These are phyloP conservation scores for Starmerella davenportii DNA, from an alignment of 805 yeast genomes.

Conservation along the genomic window DNA sequence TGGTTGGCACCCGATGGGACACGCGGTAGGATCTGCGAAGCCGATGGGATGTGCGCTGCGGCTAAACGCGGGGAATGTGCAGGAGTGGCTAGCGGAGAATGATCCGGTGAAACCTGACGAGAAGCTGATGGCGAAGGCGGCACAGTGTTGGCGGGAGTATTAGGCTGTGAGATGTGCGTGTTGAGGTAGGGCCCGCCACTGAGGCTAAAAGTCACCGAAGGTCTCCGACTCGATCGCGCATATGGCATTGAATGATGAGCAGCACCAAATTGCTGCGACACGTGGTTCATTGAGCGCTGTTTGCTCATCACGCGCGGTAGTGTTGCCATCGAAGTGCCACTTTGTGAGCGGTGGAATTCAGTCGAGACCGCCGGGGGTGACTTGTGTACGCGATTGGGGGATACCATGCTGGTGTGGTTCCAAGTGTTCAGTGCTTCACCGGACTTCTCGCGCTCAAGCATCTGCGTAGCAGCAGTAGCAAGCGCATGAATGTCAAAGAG, in stretches of 20 bases:
- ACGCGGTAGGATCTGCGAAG: background rate
- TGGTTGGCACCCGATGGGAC: background rate
- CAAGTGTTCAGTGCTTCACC: background rate
- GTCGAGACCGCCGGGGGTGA: background rate
- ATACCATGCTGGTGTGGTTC: background rate
- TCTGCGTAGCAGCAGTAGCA: conserved; percentile 30
- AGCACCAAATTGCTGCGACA: conserved; percentile 12
- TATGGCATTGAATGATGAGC: conserved; percentile 17
- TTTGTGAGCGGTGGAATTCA: background rate
- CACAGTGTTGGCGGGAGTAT: conserved; percentile 28
- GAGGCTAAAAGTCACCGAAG: conserved; percentile 17
- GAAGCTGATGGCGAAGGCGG: conserved; percentile 27
- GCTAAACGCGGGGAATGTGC: conserved; percentile 29
- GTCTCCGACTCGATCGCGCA: conserved; percentile 15
- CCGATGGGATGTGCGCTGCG: background rate
- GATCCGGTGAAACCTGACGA: conserved; percentile 25
- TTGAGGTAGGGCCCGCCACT: background rate
- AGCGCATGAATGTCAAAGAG: conserved; percentile 27
- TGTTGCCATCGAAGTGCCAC: background rate
- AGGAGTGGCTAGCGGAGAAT: conserved; percentile 30
- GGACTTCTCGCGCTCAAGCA: conserved; percentile 25
- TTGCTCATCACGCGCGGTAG: conserved; percentile 3
- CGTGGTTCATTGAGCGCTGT: conserved; percentile 18
- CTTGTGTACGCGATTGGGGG: background rate
- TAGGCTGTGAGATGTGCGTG: conserved; percentile 27